phyloP scores from a whole-genome alignment of 1,139 yeast species.

The Yamadazyma kanchanaburiensis region DNA sequence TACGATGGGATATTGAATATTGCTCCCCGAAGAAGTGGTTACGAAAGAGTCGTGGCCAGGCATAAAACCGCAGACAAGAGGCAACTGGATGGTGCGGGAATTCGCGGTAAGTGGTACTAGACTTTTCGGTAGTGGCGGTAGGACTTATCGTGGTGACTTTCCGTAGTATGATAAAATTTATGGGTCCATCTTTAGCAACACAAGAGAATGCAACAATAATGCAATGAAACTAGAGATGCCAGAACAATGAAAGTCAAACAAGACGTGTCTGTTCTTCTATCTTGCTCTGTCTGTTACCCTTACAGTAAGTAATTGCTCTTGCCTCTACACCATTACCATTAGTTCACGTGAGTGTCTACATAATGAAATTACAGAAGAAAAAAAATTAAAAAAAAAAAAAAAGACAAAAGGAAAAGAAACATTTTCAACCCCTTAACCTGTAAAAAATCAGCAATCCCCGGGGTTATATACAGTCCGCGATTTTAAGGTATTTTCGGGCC shows the following conservation, averaged over 20 bases:
- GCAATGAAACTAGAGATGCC: neutral
- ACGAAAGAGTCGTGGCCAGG: neutral
- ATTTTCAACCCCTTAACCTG: too few species aligned
- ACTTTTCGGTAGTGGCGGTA: neutral
- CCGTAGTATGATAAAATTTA: neutral
- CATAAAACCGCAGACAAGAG: neutral
- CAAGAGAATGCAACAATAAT: neutral
- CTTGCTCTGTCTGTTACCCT: neutral
- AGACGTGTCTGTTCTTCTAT: neutral
- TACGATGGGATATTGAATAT: too few species aligned
- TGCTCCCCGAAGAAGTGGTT: too few species aligned
- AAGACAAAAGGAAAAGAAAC: too few species aligned
- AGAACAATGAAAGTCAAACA: neutral
- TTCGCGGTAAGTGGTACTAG: neutral
- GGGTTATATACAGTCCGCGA: neutral
- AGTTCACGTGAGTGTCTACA: neutral
- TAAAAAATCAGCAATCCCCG: neutral
- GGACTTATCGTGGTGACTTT: neutral
- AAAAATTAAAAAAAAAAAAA: neutral
- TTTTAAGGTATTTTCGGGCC: neutral
- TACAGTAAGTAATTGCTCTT: neutral
- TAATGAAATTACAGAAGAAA: neutral
- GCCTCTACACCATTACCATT: neutral
- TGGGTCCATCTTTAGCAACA: neutral
- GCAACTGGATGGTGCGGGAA: neutral